Conservation (phyloP, 1,139 yeast genomes). For the Suhomyces taliae region DNA sequence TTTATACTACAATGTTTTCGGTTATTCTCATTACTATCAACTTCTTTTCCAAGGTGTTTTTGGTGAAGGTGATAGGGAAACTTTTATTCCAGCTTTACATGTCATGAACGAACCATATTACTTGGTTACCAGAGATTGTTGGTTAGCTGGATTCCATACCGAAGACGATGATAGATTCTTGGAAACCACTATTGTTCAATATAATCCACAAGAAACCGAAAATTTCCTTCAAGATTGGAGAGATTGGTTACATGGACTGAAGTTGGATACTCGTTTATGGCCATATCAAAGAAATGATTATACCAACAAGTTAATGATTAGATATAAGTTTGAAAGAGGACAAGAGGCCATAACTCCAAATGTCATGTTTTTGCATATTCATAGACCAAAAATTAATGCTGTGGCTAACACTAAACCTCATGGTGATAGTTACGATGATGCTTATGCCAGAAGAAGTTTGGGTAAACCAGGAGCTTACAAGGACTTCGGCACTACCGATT, state of each 20-base stretch:
- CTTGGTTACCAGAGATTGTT: conserved; percentile 20
- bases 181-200: conserved; percentile 23
- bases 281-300: conserved; percentile 31
- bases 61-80: conserved; percentile 42
- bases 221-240: conserved; percentile 16
- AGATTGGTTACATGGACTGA: conserved; percentile 15
- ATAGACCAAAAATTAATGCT: conserved; percentile 43
- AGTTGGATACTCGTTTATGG: conserved; percentile 30
- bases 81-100: conserved; percentile 39
- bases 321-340: conserved; percentile 11
- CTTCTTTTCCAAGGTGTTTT: conserved; percentile 39
- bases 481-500: conserved; percentile 23
- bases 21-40: conserved; percentile 29
- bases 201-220: conserved; percentile 17
- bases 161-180: conserved; percentile 7
- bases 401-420: conserved; percentile 21
- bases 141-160: conserved; percentile 16
- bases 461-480: conserved; percentile 17
- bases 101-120: conserved; percentile 37
- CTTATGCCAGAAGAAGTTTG: conserved; percentile 16
- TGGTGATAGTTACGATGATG: conserved; percentile 11
- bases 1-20: conserved; percentile 33
- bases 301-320: conserved; percentile 21
- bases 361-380: conserved; percentile 42
- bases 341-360: conserved; percentile 20